Evolutionary conservation across 345 rosid genomes (phyloP).

Genomic region (Moricandia arvensis): DNA sequence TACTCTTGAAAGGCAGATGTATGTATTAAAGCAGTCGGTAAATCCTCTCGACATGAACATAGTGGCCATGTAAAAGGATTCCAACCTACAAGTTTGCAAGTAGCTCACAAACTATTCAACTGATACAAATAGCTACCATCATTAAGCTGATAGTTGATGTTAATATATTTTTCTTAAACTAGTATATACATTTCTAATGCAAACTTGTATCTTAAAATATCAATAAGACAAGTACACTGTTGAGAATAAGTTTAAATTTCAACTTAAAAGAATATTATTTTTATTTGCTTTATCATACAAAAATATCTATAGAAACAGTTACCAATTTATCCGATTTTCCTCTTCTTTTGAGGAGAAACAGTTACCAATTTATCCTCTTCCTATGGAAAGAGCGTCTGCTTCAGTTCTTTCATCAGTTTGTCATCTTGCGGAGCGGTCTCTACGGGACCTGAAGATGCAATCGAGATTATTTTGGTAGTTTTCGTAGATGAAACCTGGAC

Average conservation of each 20-base stretch:
- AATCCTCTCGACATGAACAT: background rate
- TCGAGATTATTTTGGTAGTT: no score
- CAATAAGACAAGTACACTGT: background rate
- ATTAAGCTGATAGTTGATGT: background rate
- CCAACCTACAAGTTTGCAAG: background rate
- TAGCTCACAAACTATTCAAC: background rate
- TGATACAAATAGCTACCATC: background rate
- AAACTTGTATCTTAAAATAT: background rate
- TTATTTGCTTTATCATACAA: background rate
- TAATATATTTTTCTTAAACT: background rate
- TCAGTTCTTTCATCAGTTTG: no score
- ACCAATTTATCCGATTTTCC: no score
- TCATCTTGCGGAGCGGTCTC: no score
- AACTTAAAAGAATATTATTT: background rate
- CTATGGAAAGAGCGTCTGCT: no score
- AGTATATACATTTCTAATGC: background rate
- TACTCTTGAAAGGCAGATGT: no score
- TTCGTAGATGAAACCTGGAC: no score
- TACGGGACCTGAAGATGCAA: no score
- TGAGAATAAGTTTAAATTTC: background rate
- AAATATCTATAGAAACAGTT: no score
- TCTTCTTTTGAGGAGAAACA: no score
- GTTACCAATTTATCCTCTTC: no score
- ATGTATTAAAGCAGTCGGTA: conserved; percentile 7
- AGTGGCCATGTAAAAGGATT: background rate